Percentiles rank a stretch among this genome's conserved stretches.
Evolutionary conservation across 495 filamentous ascomycete genomes (phyloP).

Genomic region (Trichoderma gamsii): DNA sequence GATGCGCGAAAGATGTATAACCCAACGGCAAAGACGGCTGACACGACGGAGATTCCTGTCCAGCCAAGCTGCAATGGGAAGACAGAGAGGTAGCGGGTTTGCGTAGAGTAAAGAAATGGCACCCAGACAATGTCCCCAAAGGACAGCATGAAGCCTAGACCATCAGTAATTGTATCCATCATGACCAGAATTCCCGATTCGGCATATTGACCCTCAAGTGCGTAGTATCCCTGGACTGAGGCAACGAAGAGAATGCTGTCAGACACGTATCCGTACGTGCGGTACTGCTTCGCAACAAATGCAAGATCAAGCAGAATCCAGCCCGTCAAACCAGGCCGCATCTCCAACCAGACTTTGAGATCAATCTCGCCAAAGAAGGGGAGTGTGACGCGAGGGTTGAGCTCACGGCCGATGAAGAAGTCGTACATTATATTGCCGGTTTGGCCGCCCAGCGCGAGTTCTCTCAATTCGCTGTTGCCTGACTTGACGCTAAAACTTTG

Average conservation of each 20-base stretch:
- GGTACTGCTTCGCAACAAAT: slow-evolving; percentile 84
- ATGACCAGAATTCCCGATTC: slow-evolving; percentile 89
- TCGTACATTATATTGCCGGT: slow-evolving; percentile 88
- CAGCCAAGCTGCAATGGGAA: slow-evolving; percentile 73
- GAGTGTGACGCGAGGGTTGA: slow-evolving; percentile 81
- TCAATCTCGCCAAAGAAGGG: slow-evolving; percentile 79
- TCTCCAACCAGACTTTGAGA: slow-evolving; percentile 84
- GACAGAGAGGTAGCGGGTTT: slow-evolving; percentile 79
- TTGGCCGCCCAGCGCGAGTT: slow-evolving; percentile 74
- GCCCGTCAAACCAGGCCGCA: slow-evolving; percentile 83
- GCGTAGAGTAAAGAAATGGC: slow-evolving; percentile 81
- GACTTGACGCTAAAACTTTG: slow-evolving; percentile 73
- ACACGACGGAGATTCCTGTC: slow-evolving; percentile 54
- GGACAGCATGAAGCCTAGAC: slow-evolving; percentile 90
- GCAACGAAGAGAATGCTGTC: slow-evolving; percentile 84
- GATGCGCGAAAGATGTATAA: slow-evolving; percentile 86
- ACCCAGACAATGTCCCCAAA: slow-evolving; percentile 95
- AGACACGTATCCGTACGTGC: slow-evolving; percentile 70
- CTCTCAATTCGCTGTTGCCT: slow-evolving; percentile 59
- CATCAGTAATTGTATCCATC: slow-evolving; percentile 92
- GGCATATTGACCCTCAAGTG: slow-evolving; percentile 78
- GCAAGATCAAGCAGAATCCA: slow-evolving; percentile 85
- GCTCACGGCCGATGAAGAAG: slow-evolving; percentile 94
- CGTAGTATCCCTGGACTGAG: slow-evolving; percentile 72
- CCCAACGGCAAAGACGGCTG: slow-evolving; percentile 59